These are phyloP conservation scores for Fusarium succisae DNA, from an alignment of 2,329 filamentous ascomycete genomes.

Conservation along the genomic window DNA sequence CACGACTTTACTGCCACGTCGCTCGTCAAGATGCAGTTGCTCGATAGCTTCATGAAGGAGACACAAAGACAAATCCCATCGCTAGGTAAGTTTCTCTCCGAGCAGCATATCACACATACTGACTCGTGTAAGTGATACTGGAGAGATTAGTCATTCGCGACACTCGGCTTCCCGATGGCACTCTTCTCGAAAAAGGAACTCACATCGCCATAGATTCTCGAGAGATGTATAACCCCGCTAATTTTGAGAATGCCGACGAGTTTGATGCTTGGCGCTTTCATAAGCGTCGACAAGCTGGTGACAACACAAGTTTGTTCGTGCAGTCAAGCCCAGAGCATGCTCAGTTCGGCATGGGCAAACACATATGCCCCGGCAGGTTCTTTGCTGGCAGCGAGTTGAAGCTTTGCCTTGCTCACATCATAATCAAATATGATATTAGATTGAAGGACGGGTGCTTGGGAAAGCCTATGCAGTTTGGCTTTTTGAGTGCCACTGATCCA, in stretches of 20 bases:
- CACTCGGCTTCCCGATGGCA: not conserved
- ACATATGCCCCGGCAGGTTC: not conserved
- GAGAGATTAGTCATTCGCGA: not conserved
- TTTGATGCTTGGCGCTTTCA: not conserved
- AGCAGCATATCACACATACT: fast-evolving
- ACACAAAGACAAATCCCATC: not conserved
- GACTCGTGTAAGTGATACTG: not conserved
- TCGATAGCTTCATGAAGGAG: constrained; percentile 1
- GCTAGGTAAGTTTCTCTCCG: fast-evolving
- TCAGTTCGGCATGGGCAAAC: not conserved
- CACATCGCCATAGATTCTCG: not conserved
- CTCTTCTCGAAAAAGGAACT: not conserved
- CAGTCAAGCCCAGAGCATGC: not conserved
- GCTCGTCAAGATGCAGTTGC: not conserved
- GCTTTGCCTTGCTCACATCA: not conserved
- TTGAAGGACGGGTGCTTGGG: not conserved
- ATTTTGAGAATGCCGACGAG: fast-evolving
- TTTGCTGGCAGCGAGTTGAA: not conserved
- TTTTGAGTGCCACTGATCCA: not conserved
- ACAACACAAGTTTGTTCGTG: not conserved
- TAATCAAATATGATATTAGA: not conserved
- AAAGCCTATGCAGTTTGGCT: not conserved
- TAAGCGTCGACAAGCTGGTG: not conserved
- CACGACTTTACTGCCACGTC: not conserved
- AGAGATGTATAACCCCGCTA: not conserved